Evolutionary conservation across 176 grass and related monocot species (phyloP).

Genomic region (Stipa capillata): DNA sequence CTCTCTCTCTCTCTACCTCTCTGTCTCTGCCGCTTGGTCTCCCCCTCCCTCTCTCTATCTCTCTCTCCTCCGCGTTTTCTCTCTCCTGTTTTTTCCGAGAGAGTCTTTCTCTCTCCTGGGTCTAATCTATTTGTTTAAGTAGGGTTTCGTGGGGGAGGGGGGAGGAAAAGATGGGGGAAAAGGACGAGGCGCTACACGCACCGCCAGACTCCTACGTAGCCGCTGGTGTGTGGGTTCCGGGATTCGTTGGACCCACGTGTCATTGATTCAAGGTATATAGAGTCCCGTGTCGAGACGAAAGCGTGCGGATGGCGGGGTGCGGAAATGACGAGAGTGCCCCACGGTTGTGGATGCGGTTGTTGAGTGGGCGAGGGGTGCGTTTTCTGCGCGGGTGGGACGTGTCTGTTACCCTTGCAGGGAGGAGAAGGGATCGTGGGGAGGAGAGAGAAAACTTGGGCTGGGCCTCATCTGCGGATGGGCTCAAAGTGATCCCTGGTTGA

Average conservation of each 20-base stretch:
- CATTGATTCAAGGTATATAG: accelerated
- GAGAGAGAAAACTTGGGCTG: too few relatives aligned
- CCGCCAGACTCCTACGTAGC: neutral
- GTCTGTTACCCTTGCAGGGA: neutral
- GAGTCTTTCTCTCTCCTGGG: slow-evolving; percentile 12
- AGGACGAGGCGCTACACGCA: neutral
- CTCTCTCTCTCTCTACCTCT: slow-evolving; percentile 16
- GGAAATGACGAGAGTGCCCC: slow-evolving; percentile 21
- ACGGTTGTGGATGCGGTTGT: slow-evolving; percentile 18
- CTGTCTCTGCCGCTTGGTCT: neutral
- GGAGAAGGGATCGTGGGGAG: neutral
- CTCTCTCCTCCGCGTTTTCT: too few relatives aligned
- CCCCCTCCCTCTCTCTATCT: too few relatives aligned
- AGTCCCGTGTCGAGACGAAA: neutral
- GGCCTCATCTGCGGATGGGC: neutral
- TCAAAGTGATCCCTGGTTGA: neutral
- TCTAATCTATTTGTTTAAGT: slow-evolving; percentile 20
- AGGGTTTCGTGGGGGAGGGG: slow-evolving; percentile 28
- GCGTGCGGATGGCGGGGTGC: neutral
- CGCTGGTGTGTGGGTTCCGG: neutral
- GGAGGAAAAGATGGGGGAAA: slow-evolving; percentile 18
- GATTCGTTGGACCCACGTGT: neutral
- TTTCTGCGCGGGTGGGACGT: slow-evolving; percentile 3
- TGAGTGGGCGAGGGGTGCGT: slow-evolving; percentile 11
- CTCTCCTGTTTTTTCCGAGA: neutral